Conservation (phyloP, 2,329 filamentous ascomycete species). For the Tolypocladium tundrense region DNA sequence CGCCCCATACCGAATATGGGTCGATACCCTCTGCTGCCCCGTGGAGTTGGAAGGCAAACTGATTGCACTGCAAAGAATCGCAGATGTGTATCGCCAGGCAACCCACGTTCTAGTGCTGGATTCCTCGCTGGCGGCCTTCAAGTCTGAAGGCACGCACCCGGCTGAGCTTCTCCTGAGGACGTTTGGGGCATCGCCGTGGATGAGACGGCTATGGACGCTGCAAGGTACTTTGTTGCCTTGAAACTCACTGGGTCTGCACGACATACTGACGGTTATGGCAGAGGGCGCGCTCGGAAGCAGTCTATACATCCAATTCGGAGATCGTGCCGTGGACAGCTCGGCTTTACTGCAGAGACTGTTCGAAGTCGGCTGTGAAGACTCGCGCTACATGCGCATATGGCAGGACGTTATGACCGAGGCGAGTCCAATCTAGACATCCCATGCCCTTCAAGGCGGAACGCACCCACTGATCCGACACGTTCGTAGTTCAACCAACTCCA, state of each 20-base stretch:
- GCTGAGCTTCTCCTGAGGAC: slow-evolving; percentile 19
- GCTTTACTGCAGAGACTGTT: slow-evolving; percentile 6
- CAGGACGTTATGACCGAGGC: slow-evolving; percentile 11
- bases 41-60: slow-evolving; percentile 12
- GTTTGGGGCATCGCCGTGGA: slow-evolving; percentile 23
- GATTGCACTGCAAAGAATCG: slow-evolving; percentile 21
- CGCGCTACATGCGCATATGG: slow-evolving; percentile 9
- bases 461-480: background rate
- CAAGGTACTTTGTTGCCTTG: slow-evolving; percentile 11
- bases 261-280: background rate
- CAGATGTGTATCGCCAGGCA: slow-evolving; percentile 20
- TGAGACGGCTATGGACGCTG: slow-evolving; percentile 28
- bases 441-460: no score
- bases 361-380: slow-evolving; percentile 3
- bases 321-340: slow-evolving; percentile 12
- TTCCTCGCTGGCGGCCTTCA: slow-evolving; percentile 14
- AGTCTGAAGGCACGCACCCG: slow-evolving; percentile 4
- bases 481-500: slow-evolving; percentile 9
- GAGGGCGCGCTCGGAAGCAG: slow-evolving; percentile 22
- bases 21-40: slow-evolving; percentile 25
- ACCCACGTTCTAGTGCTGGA: slow-evolving; percentile 23
- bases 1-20: slow-evolving; percentile 15
- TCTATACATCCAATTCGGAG: slow-evolving; percentile 22
- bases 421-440: background rate
- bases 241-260: no score